phyloP scores from a whole-genome alignment of 2,329 filamentous ascomycete genomes.

The Ramularia collo-cygni region DNA sequence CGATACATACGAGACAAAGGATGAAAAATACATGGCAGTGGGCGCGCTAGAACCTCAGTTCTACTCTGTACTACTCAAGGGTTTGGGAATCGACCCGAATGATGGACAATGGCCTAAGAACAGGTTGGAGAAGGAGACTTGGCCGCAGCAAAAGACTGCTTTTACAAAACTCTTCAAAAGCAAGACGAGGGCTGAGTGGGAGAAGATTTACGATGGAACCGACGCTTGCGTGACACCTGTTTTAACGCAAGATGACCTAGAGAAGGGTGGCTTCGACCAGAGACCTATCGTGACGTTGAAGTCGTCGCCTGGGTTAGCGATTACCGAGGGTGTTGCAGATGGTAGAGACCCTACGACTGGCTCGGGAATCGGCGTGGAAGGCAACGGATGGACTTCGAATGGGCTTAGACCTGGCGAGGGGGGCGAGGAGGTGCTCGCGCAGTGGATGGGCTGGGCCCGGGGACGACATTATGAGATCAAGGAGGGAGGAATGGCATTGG shows the following conservation, averaged over 20 bases:
- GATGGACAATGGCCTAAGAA: slow-evolving; percentile 37
- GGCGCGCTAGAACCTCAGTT: slow-evolving; percentile 87
- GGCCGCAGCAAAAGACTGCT: slow-evolving; percentile 58
- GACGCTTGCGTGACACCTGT: slow-evolving; percentile 93
- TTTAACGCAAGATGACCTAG: slow-evolving; percentile 65
- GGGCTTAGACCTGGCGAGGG: slow-evolving; percentile 61
- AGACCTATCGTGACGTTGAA: slow-evolving; percentile 62
- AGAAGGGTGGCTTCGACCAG: slow-evolving; percentile 59
- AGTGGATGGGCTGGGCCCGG: slow-evolving; percentile 72
- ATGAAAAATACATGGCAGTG: slow-evolving; percentile 74
- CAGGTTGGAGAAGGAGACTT: slow-evolving; percentile 55
- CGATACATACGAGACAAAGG: slow-evolving; percentile 77
- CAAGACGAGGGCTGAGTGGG: slow-evolving; percentile 74
- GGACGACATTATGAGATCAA: slow-evolving; percentile 64
- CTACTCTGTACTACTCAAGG: slow-evolving; percentile 60
- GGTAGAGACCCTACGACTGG: slow-evolving; percentile 42
- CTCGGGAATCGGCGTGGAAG: slow-evolving; percentile 59
- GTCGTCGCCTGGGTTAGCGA: slow-evolving; percentile 60
- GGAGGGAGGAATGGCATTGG: slow-evolving; percentile 52
- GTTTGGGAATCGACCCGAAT: slow-evolving; percentile 51
- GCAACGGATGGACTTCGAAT: slow-evolving; percentile 58
- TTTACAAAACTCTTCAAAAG: slow-evolving; percentile 60
- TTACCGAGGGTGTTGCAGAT: slow-evolving; percentile 44
- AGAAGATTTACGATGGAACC: slow-evolving; percentile 75
- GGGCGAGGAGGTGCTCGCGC: slow-evolving; percentile 59